Base-by-base conservation (phyloP, 23 red algal genomes). In the Gracilaria caudata region DNA sequence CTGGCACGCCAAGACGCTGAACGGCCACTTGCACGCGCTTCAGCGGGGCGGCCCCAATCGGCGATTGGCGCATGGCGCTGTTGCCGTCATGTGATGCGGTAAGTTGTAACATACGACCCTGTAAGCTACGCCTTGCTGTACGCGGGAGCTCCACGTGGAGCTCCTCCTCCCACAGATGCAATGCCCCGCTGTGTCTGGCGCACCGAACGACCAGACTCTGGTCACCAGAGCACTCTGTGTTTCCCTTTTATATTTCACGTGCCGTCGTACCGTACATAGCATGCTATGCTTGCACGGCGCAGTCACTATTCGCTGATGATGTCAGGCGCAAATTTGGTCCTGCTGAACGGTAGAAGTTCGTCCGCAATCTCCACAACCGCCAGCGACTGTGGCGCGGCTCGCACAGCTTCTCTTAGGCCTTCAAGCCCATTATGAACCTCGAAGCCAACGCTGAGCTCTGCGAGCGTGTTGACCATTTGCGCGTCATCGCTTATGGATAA, bases 391-490 rank as follows among this genome's bases (percentile, higher is more conserved):
- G 70, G 0, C 5, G 19, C 70, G 19, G 4, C 11, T 17, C 10
- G 39, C 26, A 75, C 7, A 4, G 7, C n/a, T 14, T 47, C 40
- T 47, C n/a, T 75, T 9, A 75, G 16, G 19, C 25, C n/a, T 11
- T 49, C 29, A 32, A 75, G 40, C 4, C 25, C 39, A 38, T 75
- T 21, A 3, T 47, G 70, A 25, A 75, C 19, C 20, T 75, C 70
- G 43, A 75, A 75, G 10, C 70, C 70, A 38, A 17, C 14, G 21
- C 21, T 49, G 1, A 75, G 40, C 21, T 75, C 24, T 3, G 39
- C 39, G 4, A 86, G 51, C 9, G 38, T 16, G 2, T 55, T 20
- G 29, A 86, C 43, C 63, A 86, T 70, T 28, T 86, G 44, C 65
- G 30, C 17, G 24, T 86, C 82, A 33, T 72, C 65, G 10, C 24